Conservation (phyloP, 305 asterid genomes). For the Fraxinus floribunda region DNA sequence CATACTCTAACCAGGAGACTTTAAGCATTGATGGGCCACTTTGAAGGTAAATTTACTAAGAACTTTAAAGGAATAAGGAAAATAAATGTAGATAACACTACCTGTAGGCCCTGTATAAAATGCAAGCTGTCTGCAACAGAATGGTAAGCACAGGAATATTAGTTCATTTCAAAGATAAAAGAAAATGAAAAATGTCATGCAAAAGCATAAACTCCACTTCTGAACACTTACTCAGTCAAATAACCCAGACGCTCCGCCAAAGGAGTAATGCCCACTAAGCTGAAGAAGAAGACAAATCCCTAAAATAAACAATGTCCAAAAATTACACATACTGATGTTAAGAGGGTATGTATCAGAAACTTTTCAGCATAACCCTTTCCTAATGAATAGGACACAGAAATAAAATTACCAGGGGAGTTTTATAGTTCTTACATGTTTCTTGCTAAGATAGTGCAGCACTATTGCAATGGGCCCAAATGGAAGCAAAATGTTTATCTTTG, state of each 20-base stretch:
- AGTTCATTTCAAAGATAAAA: conserved; percentile 20
- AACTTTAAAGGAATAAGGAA: conserved; percentile 1
- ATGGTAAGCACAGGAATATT: conserved; percentile 12
- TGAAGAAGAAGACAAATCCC: conserved; percentile 94
- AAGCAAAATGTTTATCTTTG: conserved; percentile 78
- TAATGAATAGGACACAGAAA: neutral
- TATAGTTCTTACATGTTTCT: conserved; percentile 61
- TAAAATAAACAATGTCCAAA: conserved; percentile 26
- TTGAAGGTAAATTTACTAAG: neutral
- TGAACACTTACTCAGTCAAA: conserved; percentile 82
- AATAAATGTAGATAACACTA: conserved; percentile 22
- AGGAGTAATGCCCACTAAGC: conserved; percentile 82
- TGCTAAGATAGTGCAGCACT: conserved; percentile 61
- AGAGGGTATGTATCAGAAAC: neutral
- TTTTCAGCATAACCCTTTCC: conserved; percentile 15
- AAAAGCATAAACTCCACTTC: conserved; percentile 1
- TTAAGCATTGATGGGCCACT: neutral
- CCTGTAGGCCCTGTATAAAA: conserved; percentile 87
- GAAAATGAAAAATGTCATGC: neutral
- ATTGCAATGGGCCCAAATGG: conserved; percentile 96
- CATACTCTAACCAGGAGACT: neutral
- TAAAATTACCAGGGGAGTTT: neutral
- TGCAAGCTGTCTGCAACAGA: conserved; percentile 77
- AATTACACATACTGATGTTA: neutral
- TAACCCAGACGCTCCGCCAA: conserved; percentile 96